A percentile compares a stretch with the other conserved stretches of the same genome.
These are phyloP conservation scores for Tetracladium setigerum DNA, from an alignment of 495 filamentous ascomycete genomes.

Conservation along the genomic window DNA sequence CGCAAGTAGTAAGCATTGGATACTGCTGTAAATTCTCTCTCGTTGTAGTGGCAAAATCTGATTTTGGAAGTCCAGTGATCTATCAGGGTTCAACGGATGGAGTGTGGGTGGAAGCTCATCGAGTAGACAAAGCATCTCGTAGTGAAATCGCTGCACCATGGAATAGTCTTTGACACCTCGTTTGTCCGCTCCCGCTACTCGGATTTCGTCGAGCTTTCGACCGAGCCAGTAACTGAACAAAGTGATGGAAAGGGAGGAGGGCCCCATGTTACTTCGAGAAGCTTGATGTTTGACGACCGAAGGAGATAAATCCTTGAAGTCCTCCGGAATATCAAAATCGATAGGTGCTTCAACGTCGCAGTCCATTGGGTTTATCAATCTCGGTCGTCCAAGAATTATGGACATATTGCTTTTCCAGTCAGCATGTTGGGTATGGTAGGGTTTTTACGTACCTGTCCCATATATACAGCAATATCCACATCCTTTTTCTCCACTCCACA, in stretches of 20 bases:
- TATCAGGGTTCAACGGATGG: background rate
- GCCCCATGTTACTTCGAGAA: too few species aligned
- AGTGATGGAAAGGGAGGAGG: background rate
- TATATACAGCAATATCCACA: background rate
- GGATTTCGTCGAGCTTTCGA: background rate
- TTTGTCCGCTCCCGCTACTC: background rate
- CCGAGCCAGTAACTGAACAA: background rate
- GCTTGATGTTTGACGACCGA: too few species aligned
- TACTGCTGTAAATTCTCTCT: background rate
- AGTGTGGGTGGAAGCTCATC: background rate
- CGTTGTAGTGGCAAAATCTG: background rate
- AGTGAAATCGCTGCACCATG: background rate
- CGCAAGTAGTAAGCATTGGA: background rate
- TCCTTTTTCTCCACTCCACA: background rate
- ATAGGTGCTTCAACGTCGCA: slow-evolving; percentile 5
- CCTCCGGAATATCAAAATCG: background rate
- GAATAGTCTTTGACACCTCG: background rate
- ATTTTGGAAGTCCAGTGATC: background rate
- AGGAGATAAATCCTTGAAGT: too few species aligned
- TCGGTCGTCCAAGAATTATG: slow-evolving; percentile 11
- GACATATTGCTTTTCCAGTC: slow-evolving; percentile 12
- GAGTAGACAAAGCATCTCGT: background rate
- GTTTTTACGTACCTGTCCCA: background rate
- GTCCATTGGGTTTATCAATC: slow-evolving; percentile 7
- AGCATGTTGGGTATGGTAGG: background rate